These are phyloP conservation scores for Hypoxylon perforatum DNA, from an alignment of 495 filamentous ascomycete genomes.

Conservation along the genomic window DNA sequence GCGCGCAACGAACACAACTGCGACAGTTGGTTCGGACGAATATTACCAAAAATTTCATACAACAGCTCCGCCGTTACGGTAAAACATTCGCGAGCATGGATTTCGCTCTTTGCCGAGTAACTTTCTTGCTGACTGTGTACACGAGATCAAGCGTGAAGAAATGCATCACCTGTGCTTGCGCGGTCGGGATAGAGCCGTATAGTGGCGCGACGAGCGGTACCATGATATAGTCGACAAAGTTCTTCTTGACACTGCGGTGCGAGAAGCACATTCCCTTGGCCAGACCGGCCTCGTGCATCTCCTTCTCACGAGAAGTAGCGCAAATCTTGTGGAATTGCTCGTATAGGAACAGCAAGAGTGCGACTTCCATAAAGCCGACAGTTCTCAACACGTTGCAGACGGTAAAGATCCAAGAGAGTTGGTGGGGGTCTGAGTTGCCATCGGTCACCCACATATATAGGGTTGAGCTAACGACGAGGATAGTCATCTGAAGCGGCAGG, in stretches of 20 bases:
- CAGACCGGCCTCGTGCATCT: constrained; percentile 71
- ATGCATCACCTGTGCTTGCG: constrained; percentile 71
- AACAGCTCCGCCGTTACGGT: constrained; percentile 47
- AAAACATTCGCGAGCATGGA: constrained; percentile 53
- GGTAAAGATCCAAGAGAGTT: constrained; percentile 63
- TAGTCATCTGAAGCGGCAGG: constrained; percentile 70
- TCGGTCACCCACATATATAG: constrained; percentile 64
- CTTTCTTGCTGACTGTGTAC: constrained; percentile 75
- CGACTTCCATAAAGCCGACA: constrained; percentile 68
- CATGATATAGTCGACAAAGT: constrained; percentile 66
- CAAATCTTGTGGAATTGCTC: constrained; percentile 70
- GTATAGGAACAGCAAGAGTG: constrained; percentile 69
- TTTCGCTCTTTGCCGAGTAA: constrained; percentile 58
- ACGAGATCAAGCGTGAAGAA: constrained; percentile 74
- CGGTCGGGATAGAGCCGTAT: constrained; percentile 70
- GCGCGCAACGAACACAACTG: constrained; percentile 17
- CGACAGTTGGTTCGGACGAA: constrained; percentile 26
- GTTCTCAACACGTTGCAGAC: constrained; percentile 68
- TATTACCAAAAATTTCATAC: constrained; percentile 37
- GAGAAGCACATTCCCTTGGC: constrained; percentile 69
- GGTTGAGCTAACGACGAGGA: constrained; percentile 68
- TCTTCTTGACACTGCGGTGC: constrained; percentile 61
- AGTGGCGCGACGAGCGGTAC: constrained; percentile 70
- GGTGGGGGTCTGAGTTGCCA: constrained; percentile 57
- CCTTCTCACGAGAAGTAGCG: constrained; percentile 65